Evolutionary conservation across 495 filamentous ascomycete genomes (phyloP).

Genomic region (Aspergillus nidulans): DNA sequence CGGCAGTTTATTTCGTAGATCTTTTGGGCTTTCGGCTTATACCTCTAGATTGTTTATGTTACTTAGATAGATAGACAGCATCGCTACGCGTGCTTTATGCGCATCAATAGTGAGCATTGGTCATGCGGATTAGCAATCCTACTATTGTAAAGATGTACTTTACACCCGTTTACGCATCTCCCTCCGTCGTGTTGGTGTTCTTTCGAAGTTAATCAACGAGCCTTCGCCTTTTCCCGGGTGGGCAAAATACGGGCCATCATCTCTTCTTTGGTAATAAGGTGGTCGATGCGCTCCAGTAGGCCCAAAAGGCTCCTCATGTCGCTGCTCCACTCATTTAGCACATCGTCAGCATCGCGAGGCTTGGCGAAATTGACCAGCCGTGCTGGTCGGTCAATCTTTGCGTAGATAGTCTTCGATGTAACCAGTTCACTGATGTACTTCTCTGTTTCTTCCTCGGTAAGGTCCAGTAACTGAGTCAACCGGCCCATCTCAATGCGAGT

Average conservation of each 20-base stretch:
- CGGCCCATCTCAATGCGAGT: slow-evolving; percentile 90
- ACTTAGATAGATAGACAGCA: neutral
- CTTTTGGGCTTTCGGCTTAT: neutral
- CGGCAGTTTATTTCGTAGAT: neutral
- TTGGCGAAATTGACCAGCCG: slow-evolving; percentile 89
- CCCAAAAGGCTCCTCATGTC: slow-evolving; percentile 98
- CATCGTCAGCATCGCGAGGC: slow-evolving; percentile 91
- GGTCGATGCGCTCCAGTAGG: slow-evolving; percentile 88
- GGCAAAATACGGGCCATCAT: slow-evolving; percentile 98
- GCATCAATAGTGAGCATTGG: neutral
- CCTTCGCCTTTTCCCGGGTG: slow-evolving; percentile 52
- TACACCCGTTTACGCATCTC: slow-evolving; percentile 24
- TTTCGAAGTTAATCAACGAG: slow-evolving; percentile 23
- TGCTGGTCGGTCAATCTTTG: slow-evolving; percentile 94
- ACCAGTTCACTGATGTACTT: slow-evolving; percentile 95
- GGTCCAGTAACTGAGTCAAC: slow-evolving; percentile 81
- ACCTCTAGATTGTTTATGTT: neutral
- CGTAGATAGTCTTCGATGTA: slow-evolving; percentile 93
- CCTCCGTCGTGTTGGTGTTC: neutral
- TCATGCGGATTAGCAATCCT: slow-evolving; percentile 17
- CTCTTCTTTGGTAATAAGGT: slow-evolving; percentile 99
- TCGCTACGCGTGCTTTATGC: too few species aligned
- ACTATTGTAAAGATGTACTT: slow-evolving; percentile 33
- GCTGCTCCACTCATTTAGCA: slow-evolving; percentile 96
- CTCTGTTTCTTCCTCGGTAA: slow-evolving; percentile 93